Evolutionary conservation across 371 early-diverging fungal genomes (phyloP).

Genomic region (Neoconidiobolus thromboides): DNA sequence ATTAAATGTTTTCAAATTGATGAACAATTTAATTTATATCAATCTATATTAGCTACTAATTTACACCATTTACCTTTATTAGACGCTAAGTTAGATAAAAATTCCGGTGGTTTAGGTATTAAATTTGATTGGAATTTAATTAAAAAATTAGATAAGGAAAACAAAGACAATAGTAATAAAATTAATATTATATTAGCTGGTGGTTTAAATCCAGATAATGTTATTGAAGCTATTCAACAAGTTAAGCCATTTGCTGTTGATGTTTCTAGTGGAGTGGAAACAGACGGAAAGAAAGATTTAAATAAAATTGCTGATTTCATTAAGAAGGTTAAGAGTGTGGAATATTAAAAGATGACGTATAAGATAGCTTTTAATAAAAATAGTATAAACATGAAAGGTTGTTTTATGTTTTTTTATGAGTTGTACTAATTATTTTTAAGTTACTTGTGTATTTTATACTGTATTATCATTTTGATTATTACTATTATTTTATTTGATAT

Average conservation of each 20-base stretch:
- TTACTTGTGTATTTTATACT: too few relatives aligned
- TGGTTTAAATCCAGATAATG: slow-evolving; percentile 73
- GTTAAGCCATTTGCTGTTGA: slow-evolving; percentile 77
- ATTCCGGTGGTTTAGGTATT: slow-evolving; percentile 42
- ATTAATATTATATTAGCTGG: slow-evolving; percentile 66
- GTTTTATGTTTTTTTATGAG: too few relatives aligned
- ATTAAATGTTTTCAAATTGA: slow-evolving; percentile 77
- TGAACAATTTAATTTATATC: slow-evolving; percentile 18
- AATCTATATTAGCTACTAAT: slow-evolving; percentile 21
- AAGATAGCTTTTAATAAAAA: too few relatives aligned
- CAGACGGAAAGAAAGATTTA: too few relatives aligned
- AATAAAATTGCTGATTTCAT: too few relatives aligned
- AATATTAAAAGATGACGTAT: too few relatives aligned
- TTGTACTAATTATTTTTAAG: too few relatives aligned
- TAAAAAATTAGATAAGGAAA: slow-evolving; percentile 20
- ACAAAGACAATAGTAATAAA: neutral
- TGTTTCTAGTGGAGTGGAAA: slow-evolving; percentile 78
- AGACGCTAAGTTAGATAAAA: slow-evolving; percentile 26
- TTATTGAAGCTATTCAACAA: slow-evolving; percentile 38
- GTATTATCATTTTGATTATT: too few relatives aligned
- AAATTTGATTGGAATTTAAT: slow-evolving; percentile 69
- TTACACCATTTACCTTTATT: slow-evolving; percentile 42
- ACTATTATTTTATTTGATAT: too few relatives aligned
- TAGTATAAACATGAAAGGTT: too few relatives aligned
- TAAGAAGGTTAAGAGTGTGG: too few relatives aligned